Evolutionary conservation across 2,329 filamentous ascomycete species (phyloP), one percentile per base, ranked within the genome.

Genomic region (Colletotrichum endophyticum): DNA sequence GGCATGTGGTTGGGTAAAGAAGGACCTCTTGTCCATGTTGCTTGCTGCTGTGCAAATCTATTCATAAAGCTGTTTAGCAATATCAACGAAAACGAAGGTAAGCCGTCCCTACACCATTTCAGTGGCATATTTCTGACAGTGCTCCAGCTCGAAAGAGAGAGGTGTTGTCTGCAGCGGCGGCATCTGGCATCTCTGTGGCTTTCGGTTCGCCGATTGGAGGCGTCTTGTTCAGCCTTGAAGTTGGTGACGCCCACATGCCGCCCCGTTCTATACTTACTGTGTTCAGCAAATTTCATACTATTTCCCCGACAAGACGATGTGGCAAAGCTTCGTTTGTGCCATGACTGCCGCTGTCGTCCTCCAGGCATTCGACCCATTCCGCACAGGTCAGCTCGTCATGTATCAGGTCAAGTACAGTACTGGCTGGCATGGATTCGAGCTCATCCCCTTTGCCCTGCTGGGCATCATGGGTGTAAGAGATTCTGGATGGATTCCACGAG

Each of bases 291-390:
- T 99, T 4, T 98, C 96, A 1, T 99, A 98, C 84, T 99, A 98
- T 85, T 99, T 99, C 80, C 96, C 97, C 0, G 96, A 99, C 86
- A 99, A 99, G 85, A 99, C 97, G 12, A 99, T 99, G 97, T 99
- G 97, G 97, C 97, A 98, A 84, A 98, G 96, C 81, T 99, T 99
- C 82, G 97, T 99, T 56, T 99, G 97, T 81, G 97, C 97, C 83
- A 99, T 99, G 96, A 95, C 98, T n/a, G 97, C 96, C 19, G 96
- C 97, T 22, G 95, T 99, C 49, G 95, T 96, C 16, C 89, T 99
- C 6, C 96, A 99, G 84, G 95, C 95, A 7, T 91, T 98, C 77
- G 97, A 99, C 83, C 97, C 97, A 6, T 98, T 99, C 84, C 92
- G 97, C 70, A 98, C 96, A 2, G 97, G 96, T 70, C 98, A 99